Percentiles rank a stretch among this genome's conserved stretches.
Conservation (phyloP, 768 basidiomycete species). For the Kondoa malvinella region DNA sequence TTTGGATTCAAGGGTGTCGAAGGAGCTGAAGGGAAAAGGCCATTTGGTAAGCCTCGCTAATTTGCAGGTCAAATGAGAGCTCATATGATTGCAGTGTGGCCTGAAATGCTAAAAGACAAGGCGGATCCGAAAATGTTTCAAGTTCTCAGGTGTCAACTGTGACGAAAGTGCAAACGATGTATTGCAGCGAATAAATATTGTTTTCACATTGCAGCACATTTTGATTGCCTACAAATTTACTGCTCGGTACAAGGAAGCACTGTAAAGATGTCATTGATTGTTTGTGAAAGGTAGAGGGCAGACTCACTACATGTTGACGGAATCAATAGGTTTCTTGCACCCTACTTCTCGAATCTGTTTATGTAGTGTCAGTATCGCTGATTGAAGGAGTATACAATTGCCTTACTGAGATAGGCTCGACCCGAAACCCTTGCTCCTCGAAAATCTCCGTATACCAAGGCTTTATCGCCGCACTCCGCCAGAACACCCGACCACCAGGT, state of each 20-base stretch:
- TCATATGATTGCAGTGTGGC: neutral
- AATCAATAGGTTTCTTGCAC: constrained; percentile 41
- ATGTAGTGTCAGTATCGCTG: neutral
- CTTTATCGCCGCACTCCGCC: constrained; percentile 36
- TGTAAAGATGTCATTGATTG: too few species aligned
- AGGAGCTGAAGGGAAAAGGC: neutral
- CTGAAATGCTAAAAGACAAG: neutral
- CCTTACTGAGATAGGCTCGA: constrained; percentile 13
- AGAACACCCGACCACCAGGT: constrained; percentile 47
- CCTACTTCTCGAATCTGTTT: constrained; percentile 35
- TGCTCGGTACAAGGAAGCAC: too few species aligned
- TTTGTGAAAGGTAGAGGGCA: too few species aligned
- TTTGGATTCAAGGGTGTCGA: neutral
- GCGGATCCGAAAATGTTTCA: neutral
- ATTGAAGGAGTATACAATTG: neutral
- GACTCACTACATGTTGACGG: constrained; percentile 46
- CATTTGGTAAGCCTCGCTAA: neutral
- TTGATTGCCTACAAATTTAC: neutral
- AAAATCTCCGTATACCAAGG: constrained; percentile 29
- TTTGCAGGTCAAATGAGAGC: neutral
- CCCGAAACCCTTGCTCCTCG: constrained; percentile 23
- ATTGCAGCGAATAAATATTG: neutral
- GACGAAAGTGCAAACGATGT: neutral
- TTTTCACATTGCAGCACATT: neutral
- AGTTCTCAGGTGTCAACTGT: neutral